Evolutionary conservation across 208 protist genomes (phyloP).

Genomic region (Herpetomonas samuelpessoai): DNA sequence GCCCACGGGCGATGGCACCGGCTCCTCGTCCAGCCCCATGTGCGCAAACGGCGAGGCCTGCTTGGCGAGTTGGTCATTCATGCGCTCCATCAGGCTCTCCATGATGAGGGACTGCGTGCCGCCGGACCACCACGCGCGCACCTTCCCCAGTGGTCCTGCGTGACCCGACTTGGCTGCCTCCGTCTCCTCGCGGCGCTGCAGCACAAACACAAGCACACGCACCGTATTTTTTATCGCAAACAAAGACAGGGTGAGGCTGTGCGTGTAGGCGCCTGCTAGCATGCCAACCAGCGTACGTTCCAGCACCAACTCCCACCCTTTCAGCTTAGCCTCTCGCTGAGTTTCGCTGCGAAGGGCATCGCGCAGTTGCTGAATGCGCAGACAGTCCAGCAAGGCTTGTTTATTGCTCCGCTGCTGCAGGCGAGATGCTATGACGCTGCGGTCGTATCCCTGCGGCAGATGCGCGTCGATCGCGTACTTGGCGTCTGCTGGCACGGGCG

Average conservation of each 20-base stretch:
- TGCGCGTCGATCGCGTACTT: constrained; percentile 63
- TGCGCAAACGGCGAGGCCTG: constrained; percentile 46
- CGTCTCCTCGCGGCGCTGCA: constrained; percentile 46
- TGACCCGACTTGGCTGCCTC: neutral
- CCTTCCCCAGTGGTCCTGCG: constrained; percentile 28
- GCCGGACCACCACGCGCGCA: constrained; percentile 58
- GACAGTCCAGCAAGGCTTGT: constrained; percentile 21
- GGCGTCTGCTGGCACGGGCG: constrained; percentile 34
- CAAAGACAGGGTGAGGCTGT: constrained; percentile 64
- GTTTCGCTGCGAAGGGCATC: constrained; percentile 37
- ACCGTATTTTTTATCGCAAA: constrained; percentile 67
- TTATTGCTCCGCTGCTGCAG: constrained; percentile 54
- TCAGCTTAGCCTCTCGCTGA: constrained; percentile 45
- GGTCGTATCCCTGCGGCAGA: constrained; percentile 71
- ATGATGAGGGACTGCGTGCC: constrained; percentile 53
- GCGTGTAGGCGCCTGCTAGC: constrained; percentile 50
- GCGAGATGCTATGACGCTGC: constrained; percentile 61
- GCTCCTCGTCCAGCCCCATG: constrained; percentile 36
- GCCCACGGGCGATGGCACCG: neutral
- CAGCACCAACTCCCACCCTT: constrained; percentile 39
- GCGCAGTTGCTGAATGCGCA: constrained; percentile 49
- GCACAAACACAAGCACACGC: constrained; percentile 61
- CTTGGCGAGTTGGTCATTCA: constrained; percentile 37
- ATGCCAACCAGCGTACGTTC: constrained; percentile 45
- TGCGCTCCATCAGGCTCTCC: constrained; percentile 45